phyloP scores from a whole-genome alignment of 768 basidiomycete genomes.

The Lactarius hengduanensis region DNA sequence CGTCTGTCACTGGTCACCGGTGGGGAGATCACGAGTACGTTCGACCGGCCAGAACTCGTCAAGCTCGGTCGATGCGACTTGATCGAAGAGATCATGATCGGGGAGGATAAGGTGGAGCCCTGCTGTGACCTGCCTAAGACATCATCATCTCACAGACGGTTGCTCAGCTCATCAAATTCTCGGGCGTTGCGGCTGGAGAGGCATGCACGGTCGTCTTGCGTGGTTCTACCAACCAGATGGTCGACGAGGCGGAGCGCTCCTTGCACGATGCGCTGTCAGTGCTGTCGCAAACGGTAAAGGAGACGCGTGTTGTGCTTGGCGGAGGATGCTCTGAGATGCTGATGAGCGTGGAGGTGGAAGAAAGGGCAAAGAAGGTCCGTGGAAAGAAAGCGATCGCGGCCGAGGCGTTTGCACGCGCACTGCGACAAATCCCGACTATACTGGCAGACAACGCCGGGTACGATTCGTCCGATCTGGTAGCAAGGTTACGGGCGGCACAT shows the following conservation, averaged over 20 bases:
- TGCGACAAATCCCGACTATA: constrained; percentile 94
- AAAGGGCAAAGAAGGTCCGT: constrained; percentile 75
- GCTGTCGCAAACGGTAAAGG: constrained; percentile 95
- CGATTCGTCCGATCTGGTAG: constrained; percentile 94
- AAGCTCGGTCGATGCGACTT: constrained; percentile 91
- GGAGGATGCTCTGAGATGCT: constrained; percentile 99
- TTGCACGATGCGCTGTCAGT: constrained; percentile 97
- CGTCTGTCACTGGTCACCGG: constrained; percentile 94
- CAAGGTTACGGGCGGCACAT: constrained; percentile 87
- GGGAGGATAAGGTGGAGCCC: constrained; percentile 86
- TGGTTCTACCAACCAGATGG: constrained; percentile 97
- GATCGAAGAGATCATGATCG: constrained; percentile 99
- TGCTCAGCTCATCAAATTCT: constrained; percentile 96
- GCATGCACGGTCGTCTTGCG: constrained; percentile 98
- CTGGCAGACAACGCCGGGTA: constrained; percentile 97
- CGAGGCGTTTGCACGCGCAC: constrained; percentile 85
- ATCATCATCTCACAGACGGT: not conserved
- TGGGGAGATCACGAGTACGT: constrained; percentile 95
- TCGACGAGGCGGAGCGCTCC: constrained; percentile 97
- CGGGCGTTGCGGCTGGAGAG: constrained; percentile 95
- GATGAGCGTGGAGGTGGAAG: constrained; percentile 94
- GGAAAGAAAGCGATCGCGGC: constrained; percentile 97
- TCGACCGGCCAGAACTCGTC: constrained; percentile 88
- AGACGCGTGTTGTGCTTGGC: constrained; percentile 90
- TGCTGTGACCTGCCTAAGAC: constrained; percentile 13